Evolutionary conservation across 352 stramenopile species (phyloP), one percentile per base, ranked within the genome.

Genomic region (Pythium diclinum): DNA sequence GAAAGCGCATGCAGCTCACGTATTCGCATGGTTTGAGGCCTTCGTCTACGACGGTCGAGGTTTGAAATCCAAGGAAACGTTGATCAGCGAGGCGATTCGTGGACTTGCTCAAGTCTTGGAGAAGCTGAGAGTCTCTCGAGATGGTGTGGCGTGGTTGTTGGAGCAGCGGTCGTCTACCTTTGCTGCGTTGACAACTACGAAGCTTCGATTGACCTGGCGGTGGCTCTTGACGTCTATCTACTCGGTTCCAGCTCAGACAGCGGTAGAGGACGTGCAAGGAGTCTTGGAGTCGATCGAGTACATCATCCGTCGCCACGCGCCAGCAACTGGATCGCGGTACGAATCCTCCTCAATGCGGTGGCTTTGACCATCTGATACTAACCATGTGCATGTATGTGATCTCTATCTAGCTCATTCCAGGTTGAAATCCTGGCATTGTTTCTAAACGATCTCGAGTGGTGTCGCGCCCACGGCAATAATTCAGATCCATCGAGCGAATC

Each of bases 241-340:
- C 11, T 33, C 25, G 10, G 16, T 13, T 1, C 11, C 19, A 6
- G 54, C 32, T 14, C 63, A 57, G 54, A 32, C 38, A 14, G 40
- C n/a, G 11, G 33, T 61, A 16, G 19, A 47, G 19, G 21, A 28
- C 7, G 40, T 72, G 47, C 64, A 44, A 1, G 63, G 79, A 28
- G 64, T 76, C 5, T 75, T 90, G 0, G 76, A 88, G 72, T 80
- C 74, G 4, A 47, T 90, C 49, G 81, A 90, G 65, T 88, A 87
- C 53, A 68, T 74, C 21, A 80, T 88, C 25, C 78, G 81, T 9
- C 77, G 77, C 4, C 87, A 86, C 30, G 72, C 78, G 2, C 77
- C 81, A 2, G 21, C 61, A 2, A 70, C 71, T 6, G 49, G 59
- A 19, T 78, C 80, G 32, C 65, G 77, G 80, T 87, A 65, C 34